Percentiles rank a stretch among this genome's conserved stretches.
Conservation (phyloP, 768 basidiomycete genomes). For the Lactarius akahatsu region DNA sequence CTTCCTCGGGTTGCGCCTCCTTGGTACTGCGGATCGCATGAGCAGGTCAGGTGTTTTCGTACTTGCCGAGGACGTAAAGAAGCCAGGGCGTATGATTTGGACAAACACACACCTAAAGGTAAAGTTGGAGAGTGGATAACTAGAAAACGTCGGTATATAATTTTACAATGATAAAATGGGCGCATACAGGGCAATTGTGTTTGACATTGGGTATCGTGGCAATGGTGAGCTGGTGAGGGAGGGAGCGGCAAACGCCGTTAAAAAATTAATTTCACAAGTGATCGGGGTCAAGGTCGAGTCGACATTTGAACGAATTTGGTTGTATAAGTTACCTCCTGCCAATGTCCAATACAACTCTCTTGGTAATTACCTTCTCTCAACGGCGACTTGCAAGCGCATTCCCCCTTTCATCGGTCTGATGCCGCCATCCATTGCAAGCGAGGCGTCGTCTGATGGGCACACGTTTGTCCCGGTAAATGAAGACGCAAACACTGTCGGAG, state of each 20-base stretch:
- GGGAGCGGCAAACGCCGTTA: neutral
- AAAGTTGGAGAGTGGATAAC: conserved; percentile 87
- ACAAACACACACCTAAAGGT: conserved; percentile 68
- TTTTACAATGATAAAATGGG: neutral
- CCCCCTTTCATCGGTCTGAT: conserved; percentile 3
- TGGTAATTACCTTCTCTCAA: neutral
- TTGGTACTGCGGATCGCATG: conserved; percentile 62
- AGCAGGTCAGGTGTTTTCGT: conserved; percentile 17
- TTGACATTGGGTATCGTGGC: conserved; percentile 41
- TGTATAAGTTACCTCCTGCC: neutral
- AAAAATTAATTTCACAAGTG: too few species aligned
- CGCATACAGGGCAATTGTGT: conserved; percentile 52
- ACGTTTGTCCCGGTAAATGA: conserved; percentile 24
- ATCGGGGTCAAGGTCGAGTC: neutral
- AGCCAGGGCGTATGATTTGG: conserved; percentile 9
- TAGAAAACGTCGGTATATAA: conserved; percentile 33
- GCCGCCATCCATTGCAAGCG: conserved; percentile 22
- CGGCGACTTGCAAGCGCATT: neutral
- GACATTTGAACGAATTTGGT: neutral
- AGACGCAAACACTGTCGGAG: neutral
- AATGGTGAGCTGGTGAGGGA: neutral
- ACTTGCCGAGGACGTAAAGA: conserved; percentile 14
- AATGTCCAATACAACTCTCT: conserved; percentile 3
- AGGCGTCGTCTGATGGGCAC: conserved; percentile 21
- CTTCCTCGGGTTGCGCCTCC: conserved; percentile 96